Evolutionary conservation across 441 rosid species (phyloP).

Genomic region (Theobroma grandiflorum): DNA sequence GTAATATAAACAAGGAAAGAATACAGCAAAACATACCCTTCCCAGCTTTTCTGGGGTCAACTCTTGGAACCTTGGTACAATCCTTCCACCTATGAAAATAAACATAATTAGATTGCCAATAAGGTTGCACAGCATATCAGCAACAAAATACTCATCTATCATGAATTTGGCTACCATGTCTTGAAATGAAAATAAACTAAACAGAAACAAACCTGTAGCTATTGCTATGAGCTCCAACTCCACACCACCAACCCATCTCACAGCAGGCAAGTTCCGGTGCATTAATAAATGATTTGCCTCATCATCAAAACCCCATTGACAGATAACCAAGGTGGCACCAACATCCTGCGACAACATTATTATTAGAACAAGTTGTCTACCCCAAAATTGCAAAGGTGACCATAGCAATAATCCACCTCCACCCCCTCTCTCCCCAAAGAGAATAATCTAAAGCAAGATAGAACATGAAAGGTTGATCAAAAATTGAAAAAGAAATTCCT

Average conservation of each 20-base stretch:
- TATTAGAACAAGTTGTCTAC: not conserved
- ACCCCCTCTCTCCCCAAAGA: constrained; percentile 6
- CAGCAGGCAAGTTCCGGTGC: constrained; percentile 98
- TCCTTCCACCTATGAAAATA: constrained; percentile 82
- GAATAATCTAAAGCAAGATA: constrained; percentile 6
- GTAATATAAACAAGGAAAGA: constrained; percentile 13
- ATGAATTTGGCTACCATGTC: not conserved
- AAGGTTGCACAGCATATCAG: not conserved
- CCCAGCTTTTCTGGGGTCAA: constrained; percentile 95
- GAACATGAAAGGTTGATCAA: not conserved
- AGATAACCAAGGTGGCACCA: constrained; percentile 97
- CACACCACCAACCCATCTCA: constrained; percentile 99
- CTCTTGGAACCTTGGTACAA: constrained; percentile 99
- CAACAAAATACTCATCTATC: not conserved
- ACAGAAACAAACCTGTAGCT: constrained; percentile 77
- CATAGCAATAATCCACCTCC: not conserved
- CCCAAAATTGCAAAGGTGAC: constrained; percentile 4
- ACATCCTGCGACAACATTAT: constrained; percentile 68
- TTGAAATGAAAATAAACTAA: constrained; percentile 7
- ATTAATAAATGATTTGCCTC: constrained; percentile 97
- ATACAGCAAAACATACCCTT: constrained; percentile 53
- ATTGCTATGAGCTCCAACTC: constrained; percentile 96
- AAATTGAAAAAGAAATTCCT: not conserved
- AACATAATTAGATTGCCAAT: constrained; percentile 11
- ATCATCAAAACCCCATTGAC: constrained; percentile 99